Evolutionary conservation across 1,139 yeast genomes (phyloP).

Genomic region (Taphrina communis): DNA sequence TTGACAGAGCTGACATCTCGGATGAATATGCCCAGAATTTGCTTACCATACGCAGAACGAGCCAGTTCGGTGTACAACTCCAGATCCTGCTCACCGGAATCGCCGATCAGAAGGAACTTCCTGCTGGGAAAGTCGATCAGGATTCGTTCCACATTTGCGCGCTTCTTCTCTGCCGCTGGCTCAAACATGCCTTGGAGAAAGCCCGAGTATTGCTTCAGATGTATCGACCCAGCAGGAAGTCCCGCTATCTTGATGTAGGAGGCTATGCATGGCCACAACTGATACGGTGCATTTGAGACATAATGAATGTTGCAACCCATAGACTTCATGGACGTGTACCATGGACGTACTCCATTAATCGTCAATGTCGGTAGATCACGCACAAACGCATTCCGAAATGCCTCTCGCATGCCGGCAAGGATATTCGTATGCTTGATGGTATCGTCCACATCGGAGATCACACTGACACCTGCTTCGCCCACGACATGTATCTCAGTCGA

Average conservation of each 20-base stretch:
- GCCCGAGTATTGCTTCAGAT: constrained; percentile 83
- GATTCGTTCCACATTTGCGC: constrained; percentile 66
- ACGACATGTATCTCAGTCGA: constrained; percentile 44
- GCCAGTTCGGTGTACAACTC: constrained; percentile 87
- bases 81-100: constrained; percentile 92
- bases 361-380: constrained; percentile 68
- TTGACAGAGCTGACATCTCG: constrained; percentile 61
- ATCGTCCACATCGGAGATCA: constrained; percentile 93
- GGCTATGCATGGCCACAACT: constrained; percentile 68
- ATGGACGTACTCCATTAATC: constrained; percentile 72
- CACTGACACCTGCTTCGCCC: constrained; percentile 60
- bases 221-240: constrained; percentile 81
- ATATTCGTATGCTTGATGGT: constrained; percentile 91
- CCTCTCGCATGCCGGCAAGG: constrained; percentile 79
- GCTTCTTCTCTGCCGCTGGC: constrained; percentile 82
- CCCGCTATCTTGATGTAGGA: constrained; percentile 63
- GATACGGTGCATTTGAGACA: constrained; percentile 96
- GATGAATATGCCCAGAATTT: constrained; percentile 75
- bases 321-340: constrained; percentile 61
- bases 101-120: constrained; percentile 84
- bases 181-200: constrained; percentile 80
- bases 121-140: constrained; percentile 75
- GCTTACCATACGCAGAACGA: constrained; percentile 60
- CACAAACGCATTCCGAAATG: constrained; percentile 76
- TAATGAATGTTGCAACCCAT: constrained; percentile 72